Evolutionary conservation across 2,329 filamentous ascomycete genomes (phyloP).

Genomic region (Trichoderma sp.): DNA sequence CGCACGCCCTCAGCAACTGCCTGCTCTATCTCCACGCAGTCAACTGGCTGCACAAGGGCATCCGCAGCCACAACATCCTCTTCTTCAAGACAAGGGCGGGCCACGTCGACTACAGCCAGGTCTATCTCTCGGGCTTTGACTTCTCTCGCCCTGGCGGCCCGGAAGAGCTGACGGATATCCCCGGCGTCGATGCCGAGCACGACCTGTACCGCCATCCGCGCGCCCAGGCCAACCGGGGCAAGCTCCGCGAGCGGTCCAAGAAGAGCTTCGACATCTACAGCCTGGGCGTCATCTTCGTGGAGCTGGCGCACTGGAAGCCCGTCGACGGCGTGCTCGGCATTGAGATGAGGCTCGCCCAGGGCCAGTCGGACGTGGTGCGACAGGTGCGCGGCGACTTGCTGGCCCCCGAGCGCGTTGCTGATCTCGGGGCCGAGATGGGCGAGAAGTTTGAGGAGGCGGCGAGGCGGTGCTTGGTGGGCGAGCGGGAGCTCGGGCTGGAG

Average conservation of each 20-base stretch:
- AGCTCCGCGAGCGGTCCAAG: slow-evolving; percentile 42
- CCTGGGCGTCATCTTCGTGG: slow-evolving; percentile 54
- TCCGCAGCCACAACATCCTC: slow-evolving; percentile 55
- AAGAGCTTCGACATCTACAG: slow-evolving; percentile 57
- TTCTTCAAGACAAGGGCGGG: slow-evolving; percentile 46
- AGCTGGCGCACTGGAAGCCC: slow-evolving; percentile 55
- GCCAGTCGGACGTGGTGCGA: slow-evolving; percentile 42
- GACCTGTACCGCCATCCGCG: slow-evolving; percentile 55
- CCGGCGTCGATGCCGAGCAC: slow-evolving; percentile 46
- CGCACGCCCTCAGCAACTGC: slow-evolving; percentile 53
- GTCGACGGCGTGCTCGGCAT: slow-evolving; percentile 48
- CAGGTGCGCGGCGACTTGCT: slow-evolving; percentile 41
- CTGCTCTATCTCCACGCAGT: slow-evolving; percentile 57
- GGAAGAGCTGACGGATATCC: slow-evolving; percentile 54
- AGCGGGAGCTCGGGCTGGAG: slow-evolving; percentile 40
- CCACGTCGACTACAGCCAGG: slow-evolving; percentile 42
- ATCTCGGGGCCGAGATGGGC: slow-evolving; percentile 44
- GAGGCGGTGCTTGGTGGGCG: slow-evolving; percentile 42
- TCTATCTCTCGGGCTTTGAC: slow-evolving; percentile 56
- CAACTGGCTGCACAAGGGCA: slow-evolving; percentile 61
- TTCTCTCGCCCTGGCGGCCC: slow-evolving; percentile 53
- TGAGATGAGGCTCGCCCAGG: slow-evolving; percentile 38
- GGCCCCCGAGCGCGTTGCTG: slow-evolving; percentile 34
- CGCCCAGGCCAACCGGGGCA: slow-evolving; percentile 41
- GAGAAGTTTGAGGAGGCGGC: slow-evolving; percentile 44